These are phyloP conservation scores for Syzygium grande DNA, from an alignment of 345 rosid species.

Conservation along the genomic window DNA sequence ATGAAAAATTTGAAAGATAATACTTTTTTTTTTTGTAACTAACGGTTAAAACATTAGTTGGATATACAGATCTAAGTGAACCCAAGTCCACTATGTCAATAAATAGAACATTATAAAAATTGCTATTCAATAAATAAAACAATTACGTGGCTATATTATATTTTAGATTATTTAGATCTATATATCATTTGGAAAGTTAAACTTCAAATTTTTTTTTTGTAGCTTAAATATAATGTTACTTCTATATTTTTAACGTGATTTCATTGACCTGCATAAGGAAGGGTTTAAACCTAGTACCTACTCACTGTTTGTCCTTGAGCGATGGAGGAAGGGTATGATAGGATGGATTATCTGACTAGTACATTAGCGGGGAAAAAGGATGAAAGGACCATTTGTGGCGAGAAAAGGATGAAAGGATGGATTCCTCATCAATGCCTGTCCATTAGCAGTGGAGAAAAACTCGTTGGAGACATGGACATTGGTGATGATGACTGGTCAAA, in stretches of 20 bases:
- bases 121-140: neutral
- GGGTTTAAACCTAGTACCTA: neutral
- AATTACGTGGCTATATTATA: no score
- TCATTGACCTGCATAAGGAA: neutral
- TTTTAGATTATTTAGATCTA: no score
- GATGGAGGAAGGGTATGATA: neutral
- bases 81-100: neutral
- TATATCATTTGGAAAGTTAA: neutral
- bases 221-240: neutral
- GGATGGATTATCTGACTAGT: neutral
- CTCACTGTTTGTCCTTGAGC: neutral
- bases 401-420: no score
- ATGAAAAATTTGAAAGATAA: neutral
- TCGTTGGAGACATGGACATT: neutral
- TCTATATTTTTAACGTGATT: neutral
- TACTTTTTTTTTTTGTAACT: neutral
- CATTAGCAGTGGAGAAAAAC: neutral
- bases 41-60: neutral
- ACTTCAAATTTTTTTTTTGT: neutral
- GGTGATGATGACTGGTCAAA: accelerated
- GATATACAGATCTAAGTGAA: neutral
- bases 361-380: neutral
- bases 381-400: neutral
- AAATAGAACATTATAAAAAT: neutral
- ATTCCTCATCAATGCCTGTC: neutral